phyloP scores from a whole-genome alignment of 192 early-diverging fungal species.

The Gaertneriomyces sp. region DNA sequence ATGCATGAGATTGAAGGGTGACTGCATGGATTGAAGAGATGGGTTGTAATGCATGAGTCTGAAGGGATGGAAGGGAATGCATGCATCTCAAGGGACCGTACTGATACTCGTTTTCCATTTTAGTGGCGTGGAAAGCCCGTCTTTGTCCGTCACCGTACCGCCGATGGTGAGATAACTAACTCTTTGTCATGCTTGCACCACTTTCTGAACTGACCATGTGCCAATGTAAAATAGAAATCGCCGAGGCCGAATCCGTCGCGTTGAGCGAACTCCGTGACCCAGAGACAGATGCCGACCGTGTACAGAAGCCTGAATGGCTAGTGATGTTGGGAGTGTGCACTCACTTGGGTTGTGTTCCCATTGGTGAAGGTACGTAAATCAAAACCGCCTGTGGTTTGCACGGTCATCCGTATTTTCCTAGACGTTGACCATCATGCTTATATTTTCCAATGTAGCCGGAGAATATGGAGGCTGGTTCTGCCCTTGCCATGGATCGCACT shows the following conservation, averaged over 20 bases:
- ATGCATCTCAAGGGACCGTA: neutral
- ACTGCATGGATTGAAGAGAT: no score
- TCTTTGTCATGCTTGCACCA: neutral
- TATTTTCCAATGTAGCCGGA: constrained; percentile 55
- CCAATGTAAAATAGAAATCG: constrained; percentile 61
- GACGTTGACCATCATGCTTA: neutral
- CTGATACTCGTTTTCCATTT: neutral
- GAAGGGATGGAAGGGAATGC: no score
- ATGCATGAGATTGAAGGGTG: no score
- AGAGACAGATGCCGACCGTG: constrained; percentile 82
- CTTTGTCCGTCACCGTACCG: constrained; percentile 91
- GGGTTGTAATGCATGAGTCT: no score
- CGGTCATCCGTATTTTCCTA: no score
- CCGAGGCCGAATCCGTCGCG: constrained; percentile 77
- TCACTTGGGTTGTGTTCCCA: constrained; percentile 93
- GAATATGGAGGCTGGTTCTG: constrained; percentile 99
- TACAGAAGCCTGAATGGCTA: constrained; percentile 87
- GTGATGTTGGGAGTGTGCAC: constrained; percentile 85
- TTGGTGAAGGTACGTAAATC: constrained; percentile 65
- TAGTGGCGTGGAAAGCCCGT: constrained; percentile 97
- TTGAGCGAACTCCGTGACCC: constrained; percentile 79
- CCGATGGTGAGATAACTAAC: constrained; percentile 37
- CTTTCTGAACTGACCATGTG: no score
- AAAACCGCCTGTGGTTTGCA: neutral
- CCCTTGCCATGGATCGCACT: constrained; percentile 98